Conservation (phyloP, 345 rosid species). For the Abelmoschus esculentus region DNA sequence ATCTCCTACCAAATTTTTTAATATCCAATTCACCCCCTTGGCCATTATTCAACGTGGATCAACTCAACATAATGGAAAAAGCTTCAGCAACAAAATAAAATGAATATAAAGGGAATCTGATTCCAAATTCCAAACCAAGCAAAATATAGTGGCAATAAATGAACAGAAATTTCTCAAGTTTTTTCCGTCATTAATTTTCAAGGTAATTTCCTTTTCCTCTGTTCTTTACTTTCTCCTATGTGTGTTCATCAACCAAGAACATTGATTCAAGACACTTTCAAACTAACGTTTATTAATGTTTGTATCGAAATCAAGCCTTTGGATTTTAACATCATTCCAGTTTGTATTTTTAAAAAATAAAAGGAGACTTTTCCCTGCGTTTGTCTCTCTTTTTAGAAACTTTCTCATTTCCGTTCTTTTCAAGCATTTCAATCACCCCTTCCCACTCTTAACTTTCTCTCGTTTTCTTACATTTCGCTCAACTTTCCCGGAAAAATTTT, state of each 20-base stretch:
- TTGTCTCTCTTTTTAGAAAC: not conserved
- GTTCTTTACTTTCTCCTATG: not conserved
- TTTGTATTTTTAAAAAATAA: not conserved
- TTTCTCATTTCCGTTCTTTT: no score
- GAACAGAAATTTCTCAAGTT: not conserved
- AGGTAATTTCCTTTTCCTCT: not conserved
- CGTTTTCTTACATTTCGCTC: slow-evolving; percentile 1
- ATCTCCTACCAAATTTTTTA: no score
- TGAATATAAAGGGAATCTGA: not conserved
- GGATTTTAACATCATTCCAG: not conserved
- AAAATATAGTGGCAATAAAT: not conserved
- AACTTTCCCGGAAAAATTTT: not conserved
- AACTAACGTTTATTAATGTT: not conserved
- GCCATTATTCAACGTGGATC: no score
- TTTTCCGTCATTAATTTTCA: not conserved
- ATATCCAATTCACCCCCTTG: no score
- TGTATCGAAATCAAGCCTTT: not conserved
- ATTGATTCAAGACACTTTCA: slow-evolving; percentile 1
- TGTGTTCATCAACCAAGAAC: not conserved
- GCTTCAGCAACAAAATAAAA: not conserved
- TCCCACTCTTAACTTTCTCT: not conserved
- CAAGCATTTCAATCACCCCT: no score
- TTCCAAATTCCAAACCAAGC: not conserved
- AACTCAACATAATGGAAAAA: no score
- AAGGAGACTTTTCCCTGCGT: not conserved